These are phyloP conservation scores for Ganoderma sinense DNA, from an alignment of 1,284 basidiomycete species.

Conservation along the genomic window DNA sequence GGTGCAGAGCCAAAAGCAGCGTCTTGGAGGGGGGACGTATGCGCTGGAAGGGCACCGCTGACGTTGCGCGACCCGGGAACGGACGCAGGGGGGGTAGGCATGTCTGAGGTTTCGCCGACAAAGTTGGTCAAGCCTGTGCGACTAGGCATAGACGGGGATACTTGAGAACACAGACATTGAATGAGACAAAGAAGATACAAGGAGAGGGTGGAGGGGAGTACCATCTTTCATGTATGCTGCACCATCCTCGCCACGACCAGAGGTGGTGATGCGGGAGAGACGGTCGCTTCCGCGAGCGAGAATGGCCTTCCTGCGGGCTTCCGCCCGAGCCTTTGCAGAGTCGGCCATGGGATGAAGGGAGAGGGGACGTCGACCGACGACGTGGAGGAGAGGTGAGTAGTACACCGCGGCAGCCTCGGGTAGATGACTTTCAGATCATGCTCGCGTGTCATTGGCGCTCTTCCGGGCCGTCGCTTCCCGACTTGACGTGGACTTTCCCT, in stretches of 20 bases:
- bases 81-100: constrained; percentile 52
- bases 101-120: constrained; percentile 65
- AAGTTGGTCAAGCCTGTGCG: constrained; percentile 52
- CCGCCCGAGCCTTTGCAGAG: constrained; percentile 66
- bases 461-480: background rate
- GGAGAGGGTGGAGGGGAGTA: constrained; percentile 37
- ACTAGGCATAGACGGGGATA: constrained; percentile 43
- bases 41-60: constrained; percentile 22
- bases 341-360: constrained; percentile 41
- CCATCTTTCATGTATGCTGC: constrained; percentile 64
- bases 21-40: constrained; percentile 38
- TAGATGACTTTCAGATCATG: constrained; percentile 30
- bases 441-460: constrained; percentile 16
- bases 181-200: constrained; percentile 11
- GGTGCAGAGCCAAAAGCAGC: constrained; percentile 37
- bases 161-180: constrained; percentile 11
- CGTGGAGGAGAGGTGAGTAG: constrained; percentile 16
- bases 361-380: constrained; percentile 16
- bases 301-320: constrained; percentile 79
- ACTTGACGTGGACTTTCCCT: too few relatives aligned
- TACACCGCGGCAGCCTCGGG: constrained; percentile 22
- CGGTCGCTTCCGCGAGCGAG: constrained; percentile 73
- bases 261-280: constrained; percentile 76
- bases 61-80: constrained; percentile 33
- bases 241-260: constrained; percentile 75